Percentiles rank a stretch among this genome's conserved stretches.
phyloP scores from a whole-genome alignment of 345 rosid genomes.

The Citrus reticulata region DNA sequence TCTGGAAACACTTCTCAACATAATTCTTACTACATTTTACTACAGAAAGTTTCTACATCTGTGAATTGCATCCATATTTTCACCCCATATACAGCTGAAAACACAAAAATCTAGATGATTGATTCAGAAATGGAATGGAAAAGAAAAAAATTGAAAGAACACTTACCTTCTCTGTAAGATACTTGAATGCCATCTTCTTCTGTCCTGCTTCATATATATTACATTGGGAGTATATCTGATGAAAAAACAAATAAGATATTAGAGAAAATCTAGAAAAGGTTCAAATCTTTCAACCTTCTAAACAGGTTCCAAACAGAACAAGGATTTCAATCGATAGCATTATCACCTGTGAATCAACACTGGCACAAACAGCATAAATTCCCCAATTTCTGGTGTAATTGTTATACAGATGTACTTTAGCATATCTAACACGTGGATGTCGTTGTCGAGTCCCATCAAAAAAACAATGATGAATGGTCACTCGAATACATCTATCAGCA shows the following conservation, averaged over 20 bases:
- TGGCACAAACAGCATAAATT: constrained; percentile 90
- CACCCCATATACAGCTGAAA: background rate
- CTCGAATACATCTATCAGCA: constrained; percentile 75
- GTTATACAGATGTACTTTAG: constrained; percentile 78
- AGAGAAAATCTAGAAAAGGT: background rate
- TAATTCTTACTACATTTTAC: background rate
- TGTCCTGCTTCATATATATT: constrained; percentile 93
- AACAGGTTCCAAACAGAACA: background rate
- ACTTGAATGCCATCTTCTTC: constrained; percentile 87
- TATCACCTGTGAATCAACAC: constrained; percentile 86
- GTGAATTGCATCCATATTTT: background rate
- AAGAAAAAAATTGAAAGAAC: background rate
- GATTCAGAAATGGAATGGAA: background rate
- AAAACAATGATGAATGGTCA: constrained; percentile 95
- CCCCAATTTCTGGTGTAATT: constrained; percentile 90
- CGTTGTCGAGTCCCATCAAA: constrained; percentile 85
- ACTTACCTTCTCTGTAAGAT: constrained; percentile 72
- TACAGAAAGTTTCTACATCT: background rate
- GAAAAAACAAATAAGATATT: background rate
- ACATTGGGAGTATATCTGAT: constrained; percentile 84
- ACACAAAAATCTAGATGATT: background rate
- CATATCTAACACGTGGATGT: constrained; percentile 94
- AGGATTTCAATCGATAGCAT: background rate
- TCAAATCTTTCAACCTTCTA: background rate
- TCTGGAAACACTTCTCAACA: background rate